A percentile compares a stretch with the other conserved stretches of the same genome.
Evolutionary conservation across 2,329 filamentous ascomycete species (phyloP).

Genomic region (Neopestalotiopsis sp.): DNA sequence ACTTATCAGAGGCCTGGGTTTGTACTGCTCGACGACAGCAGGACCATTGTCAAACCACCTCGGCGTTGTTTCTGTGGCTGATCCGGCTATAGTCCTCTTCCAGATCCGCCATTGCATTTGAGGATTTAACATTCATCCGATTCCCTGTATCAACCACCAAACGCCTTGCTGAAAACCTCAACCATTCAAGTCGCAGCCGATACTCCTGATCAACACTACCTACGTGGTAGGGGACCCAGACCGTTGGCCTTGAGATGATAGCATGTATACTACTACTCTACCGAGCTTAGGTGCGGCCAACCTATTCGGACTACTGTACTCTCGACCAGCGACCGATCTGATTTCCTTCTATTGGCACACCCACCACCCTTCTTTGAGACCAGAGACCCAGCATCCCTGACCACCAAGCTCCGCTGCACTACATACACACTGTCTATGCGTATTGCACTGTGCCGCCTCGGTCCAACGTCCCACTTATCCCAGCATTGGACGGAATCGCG

Average conservation of each 20-base stretch:
- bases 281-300: neutral
- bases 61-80: neutral
- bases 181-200: neutral
- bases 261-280: neutral
- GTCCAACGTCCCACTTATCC: neutral
- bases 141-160: neutral
- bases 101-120: neutral
- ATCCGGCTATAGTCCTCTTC: neutral
- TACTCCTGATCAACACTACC: neutral
- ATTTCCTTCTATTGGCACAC: neutral
- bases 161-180: neutral
- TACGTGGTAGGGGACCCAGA: neutral
- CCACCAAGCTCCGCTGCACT: neutral
- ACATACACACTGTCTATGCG: neutral
- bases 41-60: neutral
- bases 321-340: neutral
- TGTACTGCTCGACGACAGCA: neutral
- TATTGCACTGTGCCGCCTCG: conserved; percentile 13
- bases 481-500: neutral
- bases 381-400: neutral
- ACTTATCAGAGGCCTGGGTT: neutral
- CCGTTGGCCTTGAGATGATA: neutral
- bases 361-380: neutral
- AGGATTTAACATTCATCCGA: neutral
- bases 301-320: neutral